These are phyloP conservation scores for Paecilomyces sp. DNA, from an alignment of 2,329 filamentous ascomycete species.

Conservation along the genomic window DNA sequence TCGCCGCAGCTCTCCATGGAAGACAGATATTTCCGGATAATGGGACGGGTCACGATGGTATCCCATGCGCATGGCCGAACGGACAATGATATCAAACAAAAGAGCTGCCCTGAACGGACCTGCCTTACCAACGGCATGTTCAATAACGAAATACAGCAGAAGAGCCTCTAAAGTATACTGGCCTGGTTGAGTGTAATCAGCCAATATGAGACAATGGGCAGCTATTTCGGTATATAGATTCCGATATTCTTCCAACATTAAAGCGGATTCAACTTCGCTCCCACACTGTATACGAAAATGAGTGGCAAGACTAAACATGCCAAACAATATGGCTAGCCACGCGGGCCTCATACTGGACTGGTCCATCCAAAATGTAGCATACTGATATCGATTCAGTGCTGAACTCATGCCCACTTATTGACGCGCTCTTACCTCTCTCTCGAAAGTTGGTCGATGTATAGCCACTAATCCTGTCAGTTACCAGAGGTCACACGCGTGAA, in stretches of 20 bases:
- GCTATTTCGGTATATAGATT: conserved; percentile 1
- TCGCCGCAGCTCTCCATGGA: conserved; percentile 29
- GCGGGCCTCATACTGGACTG: not conserved
- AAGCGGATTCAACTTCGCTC: not conserved
- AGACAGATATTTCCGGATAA: conserved; percentile 26
- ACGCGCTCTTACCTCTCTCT: not conserved
- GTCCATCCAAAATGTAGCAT: conserved; percentile 5
- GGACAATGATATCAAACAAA: conserved; percentile 18
- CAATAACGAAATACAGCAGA: conserved; percentile 1
- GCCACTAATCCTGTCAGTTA: not conserved
- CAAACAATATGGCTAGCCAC: conserved; percentile 5
- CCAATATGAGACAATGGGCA: conserved; percentile 5
- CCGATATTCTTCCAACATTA: not conserved
- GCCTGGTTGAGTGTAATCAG: conserved; percentile 5
- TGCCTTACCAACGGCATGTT: conserved; percentile 13
- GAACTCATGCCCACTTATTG: not conserved
- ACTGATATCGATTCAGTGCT: not conserved
- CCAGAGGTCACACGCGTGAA: not conserved
- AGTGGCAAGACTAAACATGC: conserved; percentile 3
- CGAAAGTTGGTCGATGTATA: not conserved
- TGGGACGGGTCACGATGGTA: conserved; percentile 34
- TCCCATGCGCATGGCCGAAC: conserved; percentile 29
- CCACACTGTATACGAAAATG: not conserved
- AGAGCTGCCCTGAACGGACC: conserved; percentile 13
- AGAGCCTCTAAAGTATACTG: conserved; percentile 5